Conservation (phyloP, 2,329 filamentous ascomycete species). For the Coleophoma eucalyptorum region DNA sequence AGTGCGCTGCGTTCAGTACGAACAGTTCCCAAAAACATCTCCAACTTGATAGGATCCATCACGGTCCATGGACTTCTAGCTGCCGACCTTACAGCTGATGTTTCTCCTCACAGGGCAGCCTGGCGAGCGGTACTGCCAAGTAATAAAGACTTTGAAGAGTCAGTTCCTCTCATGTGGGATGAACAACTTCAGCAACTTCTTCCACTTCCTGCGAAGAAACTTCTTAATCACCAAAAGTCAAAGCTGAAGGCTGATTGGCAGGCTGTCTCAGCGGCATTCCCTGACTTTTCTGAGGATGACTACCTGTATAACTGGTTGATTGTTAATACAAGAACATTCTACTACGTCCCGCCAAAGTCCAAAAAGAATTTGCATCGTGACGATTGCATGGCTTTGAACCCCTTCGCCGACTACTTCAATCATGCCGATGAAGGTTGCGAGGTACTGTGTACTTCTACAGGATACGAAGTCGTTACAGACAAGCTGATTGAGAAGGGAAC, state of each 20-base stretch:
- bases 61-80: constrained; percentile 71
- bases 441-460: constrained; percentile 43
- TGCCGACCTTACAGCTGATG: constrained; percentile 58
- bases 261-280: constrained; percentile 36
- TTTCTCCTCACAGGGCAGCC: constrained; percentile 38
- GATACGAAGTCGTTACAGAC: constrained; percentile 52
- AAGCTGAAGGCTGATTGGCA: constrained; percentile 49
- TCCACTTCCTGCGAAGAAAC: constrained; percentile 35
- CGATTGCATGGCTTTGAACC: constrained; percentile 67
- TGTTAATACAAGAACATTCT: constrained; percentile 61
- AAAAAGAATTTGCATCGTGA: constrained; percentile 38
- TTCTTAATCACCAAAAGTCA: constrained; percentile 50
- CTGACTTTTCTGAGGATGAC: constrained; percentile 29
- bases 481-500: constrained; percentile 49
- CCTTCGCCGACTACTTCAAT: constrained; percentile 71
- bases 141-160: constrained; percentile 50
- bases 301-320: constrained; percentile 56
- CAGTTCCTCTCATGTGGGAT: constrained; percentile 54
- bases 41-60: constrained; percentile 47
- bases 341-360: constrained; percentile 36
- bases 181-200: constrained; percentile 37
- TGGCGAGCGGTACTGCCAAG: constrained; percentile 70
- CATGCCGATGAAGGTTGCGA: constrained; percentile 46
- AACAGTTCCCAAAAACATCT: constrained; percentile 51
- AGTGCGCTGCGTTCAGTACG: constrained; percentile 61